Conservation (phyloP, 228 moss, liverwort and hornwort genomes). For the Sphagnum fallax region DNA sequence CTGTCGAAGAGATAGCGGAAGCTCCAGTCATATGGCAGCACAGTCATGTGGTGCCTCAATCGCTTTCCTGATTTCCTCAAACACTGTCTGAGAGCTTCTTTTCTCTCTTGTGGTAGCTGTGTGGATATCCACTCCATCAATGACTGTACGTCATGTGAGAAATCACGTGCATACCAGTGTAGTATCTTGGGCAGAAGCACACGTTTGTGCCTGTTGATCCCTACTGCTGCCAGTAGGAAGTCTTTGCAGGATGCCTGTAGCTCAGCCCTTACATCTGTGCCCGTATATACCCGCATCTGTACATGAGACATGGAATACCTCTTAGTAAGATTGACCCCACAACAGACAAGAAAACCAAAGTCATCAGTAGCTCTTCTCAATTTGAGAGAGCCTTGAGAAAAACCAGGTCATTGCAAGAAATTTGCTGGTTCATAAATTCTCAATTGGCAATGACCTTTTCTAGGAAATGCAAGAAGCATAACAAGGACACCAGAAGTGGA, state of each 20-base stretch:
- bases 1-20: constrained; percentile 61
- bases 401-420: too few relatives aligned
- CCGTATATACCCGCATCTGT: constrained; percentile 78
- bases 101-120: constrained; percentile 62
- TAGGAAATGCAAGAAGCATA: too few relatives aligned
- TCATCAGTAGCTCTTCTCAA: too few relatives aligned
- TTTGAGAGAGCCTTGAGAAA: too few relatives aligned
- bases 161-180: constrained; percentile 92
- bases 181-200: constrained; percentile 75
- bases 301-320: neutral
- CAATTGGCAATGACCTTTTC: too few relatives aligned
- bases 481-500: neutral
- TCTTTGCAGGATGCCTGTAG: constrained; percentile 73
- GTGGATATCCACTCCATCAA: constrained; percentile 68
- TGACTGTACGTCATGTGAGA: constrained; percentile 76
- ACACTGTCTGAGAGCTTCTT: constrained; percentile 49
- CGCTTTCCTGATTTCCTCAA: constrained; percentile 37
- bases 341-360: too few relatives aligned
- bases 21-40: constrained; percentile 81
- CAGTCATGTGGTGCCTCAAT: constrained; percentile 37
- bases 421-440: too few relatives aligned
- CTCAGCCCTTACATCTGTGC: constrained; percentile 42
- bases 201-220: constrained; percentile 53
- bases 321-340: too few relatives aligned
- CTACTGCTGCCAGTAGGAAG: constrained; percentile 66